Percentiles rank a stretch among this genome's conserved stretches.
Conservation (phyloP, 116 monocot species). For the Phalaenopsis hybrid region DNA sequence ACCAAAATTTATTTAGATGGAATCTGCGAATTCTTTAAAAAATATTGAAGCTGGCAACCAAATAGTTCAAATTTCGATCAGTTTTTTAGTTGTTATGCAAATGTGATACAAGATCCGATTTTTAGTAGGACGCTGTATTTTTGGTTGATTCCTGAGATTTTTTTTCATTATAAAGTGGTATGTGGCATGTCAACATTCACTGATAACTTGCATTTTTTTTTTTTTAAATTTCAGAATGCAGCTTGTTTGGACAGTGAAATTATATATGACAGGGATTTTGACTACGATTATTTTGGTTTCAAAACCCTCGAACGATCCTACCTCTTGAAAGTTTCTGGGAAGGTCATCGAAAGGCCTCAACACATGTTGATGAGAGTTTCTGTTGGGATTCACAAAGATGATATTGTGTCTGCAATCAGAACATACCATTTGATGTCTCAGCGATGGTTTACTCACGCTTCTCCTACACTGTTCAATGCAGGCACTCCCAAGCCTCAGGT, state of each 20-base stretch:
- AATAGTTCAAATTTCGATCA: background rate
- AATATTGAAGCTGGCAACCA: background rate
- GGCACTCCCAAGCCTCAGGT: slow-evolving; percentile 94
- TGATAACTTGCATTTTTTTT: background rate
- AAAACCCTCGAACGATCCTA: slow-evolving; percentile 97
- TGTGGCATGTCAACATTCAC: background rate
- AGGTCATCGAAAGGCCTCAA: slow-evolving; percentile 91
- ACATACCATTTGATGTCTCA: slow-evolving; percentile 99
- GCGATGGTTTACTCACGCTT: slow-evolving; percentile 97
- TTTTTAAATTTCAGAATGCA: slow-evolving; percentile 51
- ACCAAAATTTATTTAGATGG: too few species aligned
- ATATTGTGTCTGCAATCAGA: slow-evolving; percentile 66
- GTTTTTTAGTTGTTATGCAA: background rate
- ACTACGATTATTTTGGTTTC: slow-evolving; percentile 98
- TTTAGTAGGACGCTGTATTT: background rate
- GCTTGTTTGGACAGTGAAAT: slow-evolving; percentile 89
- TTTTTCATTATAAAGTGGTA: background rate
- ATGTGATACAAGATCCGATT: background rate
- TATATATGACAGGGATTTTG: slow-evolving; percentile 95
- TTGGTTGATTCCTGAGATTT: background rate
- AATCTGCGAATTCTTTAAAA: too few species aligned
- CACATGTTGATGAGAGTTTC: slow-evolving; percentile 99
- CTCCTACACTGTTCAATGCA: slow-evolving; percentile 91
- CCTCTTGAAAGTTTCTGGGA: slow-evolving; percentile 74
- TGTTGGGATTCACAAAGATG: slow-evolving; percentile 89